These are phyloP conservation scores for Aspergillus ostianus DNA, from an alignment of 495 filamentous ascomycete species.

Conservation along the genomic window DNA sequence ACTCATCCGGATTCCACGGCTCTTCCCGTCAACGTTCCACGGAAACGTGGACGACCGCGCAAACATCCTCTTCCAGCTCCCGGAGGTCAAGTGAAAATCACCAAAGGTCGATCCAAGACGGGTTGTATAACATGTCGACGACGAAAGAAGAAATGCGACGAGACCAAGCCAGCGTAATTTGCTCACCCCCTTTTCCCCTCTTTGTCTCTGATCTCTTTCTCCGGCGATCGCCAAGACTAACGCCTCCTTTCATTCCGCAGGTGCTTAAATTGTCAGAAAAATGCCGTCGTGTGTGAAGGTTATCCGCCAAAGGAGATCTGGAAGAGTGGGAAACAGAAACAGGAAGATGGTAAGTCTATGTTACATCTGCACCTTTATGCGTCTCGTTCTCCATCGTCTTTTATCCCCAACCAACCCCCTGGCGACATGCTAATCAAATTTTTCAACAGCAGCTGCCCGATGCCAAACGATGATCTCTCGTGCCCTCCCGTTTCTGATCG, in stretches of 20 bases:
- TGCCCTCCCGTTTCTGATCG: slow-evolving; percentile 73
- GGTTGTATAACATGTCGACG: slow-evolving; percentile 90
- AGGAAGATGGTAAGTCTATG: slow-evolving; percentile 63
- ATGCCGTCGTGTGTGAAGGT: slow-evolving; percentile 88
- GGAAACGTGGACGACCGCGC: slow-evolving; percentile 74
- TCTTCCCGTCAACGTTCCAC: slow-evolving; percentile 41
- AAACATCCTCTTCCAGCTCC: slow-evolving; percentile 70
- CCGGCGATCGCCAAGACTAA: slow-evolving; percentile 11
- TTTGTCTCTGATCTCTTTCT: background rate
- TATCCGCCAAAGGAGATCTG: slow-evolving; percentile 88
- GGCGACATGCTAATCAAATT: background rate
- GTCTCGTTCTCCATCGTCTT: slow-evolving; percentile 2
- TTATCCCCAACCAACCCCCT: background rate
- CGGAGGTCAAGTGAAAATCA: slow-evolving; percentile 60
- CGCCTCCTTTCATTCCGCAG: slow-evolving; percentile 16
- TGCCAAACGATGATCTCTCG: slow-evolving; percentile 51
- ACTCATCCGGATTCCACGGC: slow-evolving; percentile 26
- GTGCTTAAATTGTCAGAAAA: slow-evolving; percentile 91
- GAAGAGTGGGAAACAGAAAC: slow-evolving; percentile 77
- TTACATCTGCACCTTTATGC: slow-evolving; percentile 4
- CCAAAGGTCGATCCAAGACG: slow-evolving; percentile 90
- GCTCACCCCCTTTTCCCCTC: background rate
- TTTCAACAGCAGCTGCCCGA: slow-evolving; percentile 24
- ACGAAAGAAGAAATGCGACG: slow-evolving; percentile 96
- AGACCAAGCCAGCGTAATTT: slow-evolving; percentile 75